Percentiles rank a stretch among this genome's conserved stretches.
Conservation (phyloP, 2,329 filamentous ascomycete species). For the Colletotrichum tamarilloi region DNA sequence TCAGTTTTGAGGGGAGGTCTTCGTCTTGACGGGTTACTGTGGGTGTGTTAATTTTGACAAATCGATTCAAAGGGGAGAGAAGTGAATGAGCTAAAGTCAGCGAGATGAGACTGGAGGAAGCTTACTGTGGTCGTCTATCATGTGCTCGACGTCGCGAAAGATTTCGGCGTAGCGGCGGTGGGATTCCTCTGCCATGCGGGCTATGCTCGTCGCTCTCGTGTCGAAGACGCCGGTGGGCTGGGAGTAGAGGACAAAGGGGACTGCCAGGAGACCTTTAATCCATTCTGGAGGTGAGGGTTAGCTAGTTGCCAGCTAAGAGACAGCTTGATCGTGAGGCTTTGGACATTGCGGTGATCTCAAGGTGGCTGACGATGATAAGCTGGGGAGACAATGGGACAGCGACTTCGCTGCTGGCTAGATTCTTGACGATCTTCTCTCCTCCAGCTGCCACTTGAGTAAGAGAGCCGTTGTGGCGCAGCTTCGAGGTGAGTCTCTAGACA, state of each 20-base stretch:
- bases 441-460: background rate
- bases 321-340: too few relatives aligned
- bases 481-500: background rate
- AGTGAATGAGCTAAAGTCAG: slow-evolving; percentile 13
- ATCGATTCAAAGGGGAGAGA: background rate
- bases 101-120: background rate
- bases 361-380: background rate
- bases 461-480: background rate
- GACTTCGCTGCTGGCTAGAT: background rate
- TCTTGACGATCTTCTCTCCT: too few relatives aligned
- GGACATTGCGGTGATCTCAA: background rate
- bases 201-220: slow-evolving; percentile 70
- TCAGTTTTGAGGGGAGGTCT: slow-evolving; percentile 85
- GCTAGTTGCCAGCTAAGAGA: background rate
- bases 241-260: slow-evolving; percentile 96
- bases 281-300: slow-evolving; percentile 71
- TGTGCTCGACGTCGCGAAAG: slow-evolving; percentile 89
- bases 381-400: background rate
- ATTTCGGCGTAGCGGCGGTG: slow-evolving; percentile 94
- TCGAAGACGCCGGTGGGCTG: slow-evolving; percentile 91
- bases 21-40: slow-evolving; percentile 78
- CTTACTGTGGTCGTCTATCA: slow-evolving; percentile 91
- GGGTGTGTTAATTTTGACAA: slow-evolving; percentile 7
- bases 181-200: slow-evolving; percentile 81
- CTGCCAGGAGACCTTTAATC: slow-evolving; percentile 94